These are phyloP conservation scores for Wickerhamomyces chaumierensis DNA, from an alignment of 805 yeast genomes.

Conservation along the genomic window DNA sequence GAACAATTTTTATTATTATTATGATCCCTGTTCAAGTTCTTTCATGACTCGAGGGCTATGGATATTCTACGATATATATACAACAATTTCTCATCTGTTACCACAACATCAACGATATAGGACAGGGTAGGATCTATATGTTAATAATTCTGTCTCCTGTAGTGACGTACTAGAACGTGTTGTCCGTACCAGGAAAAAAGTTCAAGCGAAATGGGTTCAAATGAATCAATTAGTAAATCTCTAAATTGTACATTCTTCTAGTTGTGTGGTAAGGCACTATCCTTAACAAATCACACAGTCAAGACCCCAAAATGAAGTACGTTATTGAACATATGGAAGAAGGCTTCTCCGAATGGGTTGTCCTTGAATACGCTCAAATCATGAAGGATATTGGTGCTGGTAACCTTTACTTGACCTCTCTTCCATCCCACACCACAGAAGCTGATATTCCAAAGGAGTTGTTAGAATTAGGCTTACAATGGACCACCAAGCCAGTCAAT, in stretches of 20 bases:
- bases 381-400: slow-evolving; percentile 72
- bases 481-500: slow-evolving; percentile 70
- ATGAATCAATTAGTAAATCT: no score
- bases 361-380: slow-evolving; percentile 74
- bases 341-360: slow-evolving; percentile 95
- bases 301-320: slow-evolving; percentile 51
- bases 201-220: not conserved
- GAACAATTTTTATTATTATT: not conserved
- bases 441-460: slow-evolving; percentile 54
- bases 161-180: not conserved
- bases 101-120: no score
- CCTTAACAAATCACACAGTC: not conserved
- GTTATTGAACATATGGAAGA: slow-evolving; percentile 96
- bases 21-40: not conserved
- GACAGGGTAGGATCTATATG: no score
- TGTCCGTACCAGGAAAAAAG: not conserved
- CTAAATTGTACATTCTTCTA: no score
- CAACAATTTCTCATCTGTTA: not conserved
- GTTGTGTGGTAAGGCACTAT: no score
- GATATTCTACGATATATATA: not conserved
- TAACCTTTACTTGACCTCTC: slow-evolving; percentile 66
- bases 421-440: slow-evolving; percentile 52
- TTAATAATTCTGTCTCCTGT: no score
- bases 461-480: slow-evolving; percentile 53
- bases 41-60: not conserved